These are phyloP conservation scores for Cordyceps tenuipes DNA, from an alignment of 2,329 filamentous ascomycete genomes.

Conservation along the genomic window DNA sequence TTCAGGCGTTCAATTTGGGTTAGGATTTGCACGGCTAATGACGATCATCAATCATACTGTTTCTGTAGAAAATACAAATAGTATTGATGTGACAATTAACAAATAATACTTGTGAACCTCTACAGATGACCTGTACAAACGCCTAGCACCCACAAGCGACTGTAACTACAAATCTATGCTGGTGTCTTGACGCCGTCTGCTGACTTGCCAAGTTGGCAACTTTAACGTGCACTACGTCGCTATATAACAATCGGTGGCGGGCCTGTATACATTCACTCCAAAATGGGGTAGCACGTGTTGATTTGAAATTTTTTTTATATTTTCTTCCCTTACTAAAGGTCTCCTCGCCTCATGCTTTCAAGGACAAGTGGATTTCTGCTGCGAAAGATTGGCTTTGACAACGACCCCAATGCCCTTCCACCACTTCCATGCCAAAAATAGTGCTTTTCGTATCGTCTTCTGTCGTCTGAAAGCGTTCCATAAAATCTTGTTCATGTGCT, in stretches of 20 bases:
- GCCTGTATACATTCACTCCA: background rate
- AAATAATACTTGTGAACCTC: background rate
- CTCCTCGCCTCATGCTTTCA: slow-evolving; percentile 3
- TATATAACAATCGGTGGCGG: background rate
- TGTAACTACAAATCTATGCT: too few species aligned
- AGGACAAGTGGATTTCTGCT: slow-evolving; percentile 1
- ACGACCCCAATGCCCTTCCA: background rate
- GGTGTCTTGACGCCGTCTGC: too few species aligned
- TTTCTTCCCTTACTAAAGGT: background rate
- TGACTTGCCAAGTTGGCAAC: background rate
- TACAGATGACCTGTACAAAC: too few species aligned
- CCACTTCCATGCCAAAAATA: background rate
- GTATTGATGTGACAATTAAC: background rate
- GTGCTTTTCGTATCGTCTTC: background rate
- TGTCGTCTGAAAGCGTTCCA: slow-evolving; percentile 2
- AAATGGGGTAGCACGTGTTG: background rate
- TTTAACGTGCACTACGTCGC: background rate
- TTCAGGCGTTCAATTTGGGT: slow-evolving; percentile 10
- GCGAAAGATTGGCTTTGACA: background rate
- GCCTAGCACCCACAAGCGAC: too few species aligned
- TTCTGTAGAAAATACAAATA: background rate
- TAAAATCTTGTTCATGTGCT: background rate
- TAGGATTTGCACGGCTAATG: background rate
- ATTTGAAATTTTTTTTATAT: slow-evolving; percentile 5
- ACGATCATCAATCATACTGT: background rate